Evolutionary conservation across 2,329 filamentous ascomycete species (phyloP).

Genomic region (Fusarium albosuccineum): DNA sequence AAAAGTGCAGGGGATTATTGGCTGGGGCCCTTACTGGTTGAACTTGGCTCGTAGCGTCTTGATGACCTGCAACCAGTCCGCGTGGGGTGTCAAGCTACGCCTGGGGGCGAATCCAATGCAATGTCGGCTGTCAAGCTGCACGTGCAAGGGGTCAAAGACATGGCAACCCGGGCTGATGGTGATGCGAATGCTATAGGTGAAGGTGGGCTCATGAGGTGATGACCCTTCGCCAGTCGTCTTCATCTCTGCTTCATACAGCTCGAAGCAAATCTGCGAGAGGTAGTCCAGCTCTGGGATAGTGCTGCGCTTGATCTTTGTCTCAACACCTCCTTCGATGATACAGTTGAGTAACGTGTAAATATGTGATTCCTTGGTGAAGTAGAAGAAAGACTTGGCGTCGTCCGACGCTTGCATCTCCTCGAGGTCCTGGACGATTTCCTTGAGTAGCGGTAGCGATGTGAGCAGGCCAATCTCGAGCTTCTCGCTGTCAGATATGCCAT

Average conservation of each 20-base stretch:
- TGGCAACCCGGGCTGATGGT: conserved; percentile 96
- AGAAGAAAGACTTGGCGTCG: conserved; percentile 95
- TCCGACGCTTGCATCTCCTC: conserved; percentile 97
- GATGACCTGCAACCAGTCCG: conserved; percentile 97
- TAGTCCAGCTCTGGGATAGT: conserved; percentile 98
- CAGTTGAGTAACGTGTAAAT: conserved; percentile 99
- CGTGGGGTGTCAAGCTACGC: conserved; percentile 88
- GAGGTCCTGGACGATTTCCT: conserved; percentile 96
- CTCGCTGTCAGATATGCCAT: conserved; percentile 94
- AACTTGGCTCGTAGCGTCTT: conserved; percentile 96
- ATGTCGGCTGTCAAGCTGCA: conserved; percentile 95
- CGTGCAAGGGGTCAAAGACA: conserved; percentile 94
- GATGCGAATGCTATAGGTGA: conserved; percentile 96
- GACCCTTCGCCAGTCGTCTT: conserved; percentile 60
- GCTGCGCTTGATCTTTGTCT: conserved; percentile 95
- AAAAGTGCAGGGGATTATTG: conserved; percentile 1
- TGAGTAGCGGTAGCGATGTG: conserved; percentile 91
- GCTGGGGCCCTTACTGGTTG: conserved; percentile 76
- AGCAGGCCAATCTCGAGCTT: conserved; percentile 98
- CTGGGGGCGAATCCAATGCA: conserved; percentile 95
- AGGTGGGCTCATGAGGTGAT: conserved; percentile 69
- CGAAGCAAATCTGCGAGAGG: conserved; percentile 96
- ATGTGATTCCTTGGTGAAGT: conserved; percentile 99
- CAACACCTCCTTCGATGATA: conserved; percentile 95
- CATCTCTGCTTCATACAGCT: conserved; percentile 95